Evolutionary conservation across 805 yeast genomes (phyloP).

Genomic region (Peterozyma toletana): DNA sequence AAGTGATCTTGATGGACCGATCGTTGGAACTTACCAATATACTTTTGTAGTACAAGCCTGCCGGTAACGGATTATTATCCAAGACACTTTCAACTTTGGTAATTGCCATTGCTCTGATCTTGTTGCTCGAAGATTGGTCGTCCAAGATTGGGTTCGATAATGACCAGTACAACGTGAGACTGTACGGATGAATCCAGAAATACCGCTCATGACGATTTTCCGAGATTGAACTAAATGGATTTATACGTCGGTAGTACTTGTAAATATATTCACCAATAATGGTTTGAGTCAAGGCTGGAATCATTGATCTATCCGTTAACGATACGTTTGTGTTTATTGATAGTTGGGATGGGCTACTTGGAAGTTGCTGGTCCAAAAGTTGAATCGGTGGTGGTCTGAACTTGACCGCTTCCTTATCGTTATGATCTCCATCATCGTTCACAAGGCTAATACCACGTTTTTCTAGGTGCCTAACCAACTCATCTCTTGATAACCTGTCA

Average conservation of each 20-base stretch:
- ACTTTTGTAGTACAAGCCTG: constrained; percentile 82
- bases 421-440: constrained; percentile 14
- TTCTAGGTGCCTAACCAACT: constrained; percentile 35
- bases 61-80: constrained; percentile 82
- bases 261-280: constrained; percentile 86
- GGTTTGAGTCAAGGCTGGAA: constrained; percentile 84
- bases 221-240: constrained; percentile 68
- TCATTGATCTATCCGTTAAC: constrained; percentile 61
- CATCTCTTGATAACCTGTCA: constrained; percentile 38
- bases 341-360: constrained; percentile 14
- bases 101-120: constrained; percentile 76
- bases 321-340: constrained; percentile 58
- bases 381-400: constrained; percentile 8
- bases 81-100: constrained; percentile 70
- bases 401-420: constrained; percentile 8
- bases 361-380: constrained; percentile 19
- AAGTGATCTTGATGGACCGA: constrained; percentile 69
- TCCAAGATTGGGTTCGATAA: constrained; percentile 67
- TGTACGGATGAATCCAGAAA: constrained; percentile 96
- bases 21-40: constrained; percentile 62
- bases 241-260: constrained; percentile 77
- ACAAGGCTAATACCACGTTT: constrained; percentile 38
- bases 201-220: constrained; percentile 84
- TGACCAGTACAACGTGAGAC: constrained; percentile 87
- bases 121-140: constrained; percentile 50